Evolutionary conservation across 1,139 yeast species (phyloP).

Genomic region (Saccharomyces hybrid): DNA sequence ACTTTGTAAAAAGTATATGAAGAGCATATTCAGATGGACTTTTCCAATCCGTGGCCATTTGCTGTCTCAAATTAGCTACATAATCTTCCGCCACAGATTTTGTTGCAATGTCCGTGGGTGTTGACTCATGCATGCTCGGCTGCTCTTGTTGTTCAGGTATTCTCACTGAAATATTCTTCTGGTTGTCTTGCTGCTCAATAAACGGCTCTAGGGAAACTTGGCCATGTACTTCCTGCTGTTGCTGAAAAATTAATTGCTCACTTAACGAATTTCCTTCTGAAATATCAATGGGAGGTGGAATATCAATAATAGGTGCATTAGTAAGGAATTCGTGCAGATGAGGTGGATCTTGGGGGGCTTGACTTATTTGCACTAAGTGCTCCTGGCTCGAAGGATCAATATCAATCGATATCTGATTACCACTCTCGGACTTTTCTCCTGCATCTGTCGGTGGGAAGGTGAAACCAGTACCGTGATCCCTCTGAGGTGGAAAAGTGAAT

Average conservation of each 20-base stretch:
- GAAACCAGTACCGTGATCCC: not conserved
- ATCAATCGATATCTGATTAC: not conserved
- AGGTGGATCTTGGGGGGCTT: not conserved
- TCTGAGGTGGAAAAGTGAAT: constrained; percentile 12
- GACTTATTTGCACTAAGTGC: not conserved
- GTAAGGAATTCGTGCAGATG: not conserved
- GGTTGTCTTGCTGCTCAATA: not conserved
- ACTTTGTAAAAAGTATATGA: constrained; percentile 89
- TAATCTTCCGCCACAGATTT: constrained; percentile 17
- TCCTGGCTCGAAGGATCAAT: not conserved
- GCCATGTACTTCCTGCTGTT: not conserved
- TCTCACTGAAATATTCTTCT: not conserved
- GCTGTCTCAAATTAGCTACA: constrained; percentile 33
- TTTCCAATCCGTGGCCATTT: constrained; percentile 57
- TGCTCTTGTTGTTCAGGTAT: not conserved
- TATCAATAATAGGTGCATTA: constrained; percentile 9
- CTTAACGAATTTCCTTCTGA: constrained; percentile 2
- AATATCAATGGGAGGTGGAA: constrained; percentile 13
- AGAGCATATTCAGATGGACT: constrained; percentile 90
- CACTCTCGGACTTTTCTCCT: not conserved
- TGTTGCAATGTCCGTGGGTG: constrained; percentile 1
- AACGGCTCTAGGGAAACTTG: not conserved
- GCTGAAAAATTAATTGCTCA: not conserved
- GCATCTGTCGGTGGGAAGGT: not conserved
- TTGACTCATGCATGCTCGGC: not conserved